Evolutionary conservation across 192 early-diverging fungal species (phyloP).

Genomic region (Lunasporangiospora selenospora): DNA sequence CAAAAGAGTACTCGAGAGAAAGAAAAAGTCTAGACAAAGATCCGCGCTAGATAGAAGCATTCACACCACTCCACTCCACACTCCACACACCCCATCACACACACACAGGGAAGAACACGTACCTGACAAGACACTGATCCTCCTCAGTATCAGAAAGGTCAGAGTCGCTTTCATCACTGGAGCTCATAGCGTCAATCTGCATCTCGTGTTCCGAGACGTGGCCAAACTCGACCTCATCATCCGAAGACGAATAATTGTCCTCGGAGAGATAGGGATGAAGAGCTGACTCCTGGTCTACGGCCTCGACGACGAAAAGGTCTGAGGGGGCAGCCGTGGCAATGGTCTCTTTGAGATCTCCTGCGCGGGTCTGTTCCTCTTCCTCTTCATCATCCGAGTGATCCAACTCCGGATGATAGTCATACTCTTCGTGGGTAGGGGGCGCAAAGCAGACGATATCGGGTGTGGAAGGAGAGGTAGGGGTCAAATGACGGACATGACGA

Average conservation of each 20-base stretch:
- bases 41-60: not conserved
- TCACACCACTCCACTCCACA: no score
- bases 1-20: not conserved
- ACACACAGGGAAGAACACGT: constrained; percentile 3
- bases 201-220: constrained; percentile 35
- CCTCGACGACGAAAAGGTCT: constrained; percentile 30
- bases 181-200: constrained; percentile 45
- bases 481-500: constrained; percentile 37
- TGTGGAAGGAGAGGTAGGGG: constrained; percentile 43
- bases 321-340: constrained; percentile 2
- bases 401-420: constrained; percentile 39
- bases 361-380: constrained; percentile 19
- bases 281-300: constrained; percentile 6
- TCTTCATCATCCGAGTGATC: constrained; percentile 49
- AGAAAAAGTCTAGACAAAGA: not conserved
- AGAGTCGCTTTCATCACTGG: constrained; percentile 47
- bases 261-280: constrained; percentile 29
- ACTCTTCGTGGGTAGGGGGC: constrained; percentile 47
- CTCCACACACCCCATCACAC: not conserved
- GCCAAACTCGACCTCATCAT: constrained; percentile 43
- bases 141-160: constrained; percentile 43
- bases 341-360: not conserved
- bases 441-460: constrained; percentile 46
- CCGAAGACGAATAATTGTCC: constrained; percentile 41
- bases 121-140: constrained; percentile 41